A percentile compares a stretch with the other conserved stretches of the same genome.
Conservation (phyloP, 768 basidiomycete species). For the Inosperma sp. region DNA sequence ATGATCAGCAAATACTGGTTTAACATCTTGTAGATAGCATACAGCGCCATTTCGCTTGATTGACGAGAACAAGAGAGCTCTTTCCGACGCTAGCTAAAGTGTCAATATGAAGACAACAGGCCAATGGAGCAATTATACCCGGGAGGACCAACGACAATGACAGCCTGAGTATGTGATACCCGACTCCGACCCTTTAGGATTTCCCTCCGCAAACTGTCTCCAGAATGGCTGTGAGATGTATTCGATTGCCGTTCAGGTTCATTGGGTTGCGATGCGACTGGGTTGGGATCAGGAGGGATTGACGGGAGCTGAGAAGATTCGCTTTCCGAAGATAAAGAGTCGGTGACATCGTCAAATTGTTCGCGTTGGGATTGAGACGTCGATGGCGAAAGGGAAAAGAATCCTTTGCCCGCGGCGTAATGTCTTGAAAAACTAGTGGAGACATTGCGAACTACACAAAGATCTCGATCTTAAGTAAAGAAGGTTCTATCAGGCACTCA, state of each 20-base stretch:
- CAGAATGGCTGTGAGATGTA: slow-evolving; percentile 34
- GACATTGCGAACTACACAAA: slow-evolving; percentile 37
- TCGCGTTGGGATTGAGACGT: slow-evolving; percentile 30
- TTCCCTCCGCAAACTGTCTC: slow-evolving; percentile 42
- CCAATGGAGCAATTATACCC: slow-evolving; percentile 38
- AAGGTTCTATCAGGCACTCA: slow-evolving; percentile 29
- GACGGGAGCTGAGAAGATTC: slow-evolving; percentile 29
- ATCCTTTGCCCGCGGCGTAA: slow-evolving; percentile 40
- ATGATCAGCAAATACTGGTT: neutral
- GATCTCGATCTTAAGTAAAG: neutral
- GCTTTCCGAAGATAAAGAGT: slow-evolving; percentile 43
- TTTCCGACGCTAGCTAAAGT: slow-evolving; percentile 54
- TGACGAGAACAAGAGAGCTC: slow-evolving; percentile 62
- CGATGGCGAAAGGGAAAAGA: slow-evolving; percentile 33
- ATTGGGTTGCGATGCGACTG: slow-evolving; percentile 23
- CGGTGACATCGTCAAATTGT: slow-evolving; percentile 37
- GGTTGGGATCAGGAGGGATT: slow-evolving; percentile 19
- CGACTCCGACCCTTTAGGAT: slow-evolving; percentile 42
- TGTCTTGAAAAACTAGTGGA: slow-evolving; percentile 61
- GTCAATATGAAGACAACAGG: slow-evolving; percentile 5
- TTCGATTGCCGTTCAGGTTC: slow-evolving; percentile 25
- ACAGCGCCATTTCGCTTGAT: slow-evolving; percentile 73
- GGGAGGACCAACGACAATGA: slow-evolving; percentile 60
- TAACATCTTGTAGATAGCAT: slow-evolving; percentile 17
- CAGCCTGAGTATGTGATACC: slow-evolving; percentile 49